Evolutionary conservation across 495 filamentous ascomycete genomes (phyloP), one percentile per base, ranked within the genome.

Genomic region (Cryomyces minteri): DNA sequence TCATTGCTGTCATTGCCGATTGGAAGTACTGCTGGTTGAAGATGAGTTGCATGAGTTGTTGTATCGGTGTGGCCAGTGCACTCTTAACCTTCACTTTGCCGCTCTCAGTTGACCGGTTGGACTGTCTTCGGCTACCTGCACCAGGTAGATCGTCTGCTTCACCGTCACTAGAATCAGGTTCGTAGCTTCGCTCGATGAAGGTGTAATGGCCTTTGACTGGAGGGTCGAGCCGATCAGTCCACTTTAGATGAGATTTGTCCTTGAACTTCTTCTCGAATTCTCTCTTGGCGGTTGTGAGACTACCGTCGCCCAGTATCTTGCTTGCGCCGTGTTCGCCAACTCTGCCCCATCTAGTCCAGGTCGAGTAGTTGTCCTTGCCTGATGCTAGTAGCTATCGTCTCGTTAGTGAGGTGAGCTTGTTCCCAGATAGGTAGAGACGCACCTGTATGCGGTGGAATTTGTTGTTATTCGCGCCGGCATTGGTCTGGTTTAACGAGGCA

Each of bases 341-440:
- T 11, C 84, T 71, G 8, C 85, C 85, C 80, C 79, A 88, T 10
- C 80, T 71, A 2, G 75, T 82, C 77, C 78, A 82, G 5, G 71
- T 69, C 18, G 62, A 49, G 61, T 66, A 80, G 7, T 48, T 14
- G 11, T 56, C 47, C 47, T 32, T 39, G 31, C 39, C 47, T 5
- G 44, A 40, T n/a, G 57, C 48, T 6, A 53, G 49, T 6, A 71
- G 48, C n/a, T 57, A 31, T n/a, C 34, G 6, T 1, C 33, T 38
- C 18, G 18, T 25, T 25, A 25, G 18, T 25, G 18, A 2, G 18
- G 39, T 12, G 9, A 36, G n/a, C 18, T 34, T 32, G 5, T 30
- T 37, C 4, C 18, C 6, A 12, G n/a, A 36, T 7, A 8, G 3
- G 11, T 32, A 36, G 32, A 31, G 32, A 43, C 40, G 34, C 48